Percentiles rank a stretch among this genome's conserved stretches.
Conservation (phyloP, 2,329 filamentous ascomycete genomes). For the Knoxdaviesia proteae region DNA sequence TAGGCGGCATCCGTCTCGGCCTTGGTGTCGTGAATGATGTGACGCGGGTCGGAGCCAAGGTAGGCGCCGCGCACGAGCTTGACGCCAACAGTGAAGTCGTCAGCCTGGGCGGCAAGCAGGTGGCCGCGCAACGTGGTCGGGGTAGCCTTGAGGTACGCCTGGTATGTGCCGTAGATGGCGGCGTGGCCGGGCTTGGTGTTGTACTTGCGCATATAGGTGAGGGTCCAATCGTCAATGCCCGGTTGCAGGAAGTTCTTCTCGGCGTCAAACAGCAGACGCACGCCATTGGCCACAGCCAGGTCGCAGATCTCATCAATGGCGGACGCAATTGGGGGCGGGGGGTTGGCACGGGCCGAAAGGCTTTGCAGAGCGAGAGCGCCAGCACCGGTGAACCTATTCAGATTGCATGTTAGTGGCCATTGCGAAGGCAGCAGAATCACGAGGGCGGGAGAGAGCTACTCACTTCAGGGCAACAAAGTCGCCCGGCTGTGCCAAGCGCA, state of each 20-base stretch:
- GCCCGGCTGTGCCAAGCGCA: constrained; percentile 39
- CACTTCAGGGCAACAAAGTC: constrained; percentile 48
- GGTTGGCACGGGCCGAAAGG: constrained; percentile 39
- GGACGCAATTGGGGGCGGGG: constrained; percentile 40
- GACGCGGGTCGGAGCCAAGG: constrained; percentile 45
- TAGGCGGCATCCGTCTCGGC: constrained; percentile 51
- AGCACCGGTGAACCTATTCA: constrained; percentile 52
- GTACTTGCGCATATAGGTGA: constrained; percentile 57
- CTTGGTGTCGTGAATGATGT: constrained; percentile 53
- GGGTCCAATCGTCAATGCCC: constrained; percentile 63
- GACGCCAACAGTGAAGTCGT: constrained; percentile 46
- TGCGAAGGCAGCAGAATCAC: not conserved
- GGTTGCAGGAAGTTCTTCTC: constrained; percentile 63
- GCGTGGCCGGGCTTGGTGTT: constrained; percentile 41
- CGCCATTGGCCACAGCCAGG: constrained; percentile 44
- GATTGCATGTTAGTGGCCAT: not conserved
- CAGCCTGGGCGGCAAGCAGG: constrained; percentile 33
- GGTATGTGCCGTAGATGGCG: constrained; percentile 63
- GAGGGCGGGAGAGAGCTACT: constrained; percentile 5
- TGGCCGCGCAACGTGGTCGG: constrained; percentile 36
- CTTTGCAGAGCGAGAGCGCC: constrained; percentile 50
- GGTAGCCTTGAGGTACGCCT: constrained; percentile 50
- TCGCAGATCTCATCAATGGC: constrained; percentile 59
- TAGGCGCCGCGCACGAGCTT: constrained; percentile 64
- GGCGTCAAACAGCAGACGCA: constrained; percentile 65